These are phyloP conservation scores for Vinca minor DNA, from an alignment of 257 asterid species.

Conservation along the genomic window DNA sequence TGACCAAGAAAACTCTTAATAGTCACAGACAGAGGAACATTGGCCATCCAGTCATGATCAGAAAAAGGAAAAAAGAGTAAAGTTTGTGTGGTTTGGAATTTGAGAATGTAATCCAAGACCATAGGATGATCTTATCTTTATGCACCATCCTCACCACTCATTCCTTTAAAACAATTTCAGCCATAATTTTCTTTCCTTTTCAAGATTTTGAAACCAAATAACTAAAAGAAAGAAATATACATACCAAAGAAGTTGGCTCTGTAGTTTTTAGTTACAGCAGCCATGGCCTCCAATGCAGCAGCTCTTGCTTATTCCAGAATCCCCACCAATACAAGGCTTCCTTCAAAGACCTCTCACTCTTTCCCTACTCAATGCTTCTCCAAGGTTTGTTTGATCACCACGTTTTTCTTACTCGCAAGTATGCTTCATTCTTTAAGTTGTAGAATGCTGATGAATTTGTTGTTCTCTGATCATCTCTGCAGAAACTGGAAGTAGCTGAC, in stretches of 20 bases:
- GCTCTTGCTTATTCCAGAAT: constrained; percentile 86
- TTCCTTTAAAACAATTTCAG: constrained; percentile 27
- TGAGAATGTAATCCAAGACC: constrained; percentile 23
- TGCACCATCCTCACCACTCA: constrained; percentile 49
- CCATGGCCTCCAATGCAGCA: constrained; percentile 90
- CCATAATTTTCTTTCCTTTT: constrained; percentile 31
- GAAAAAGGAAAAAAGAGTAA: constrained; percentile 9
- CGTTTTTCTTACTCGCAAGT: not conserved
- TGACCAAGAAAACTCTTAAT: not conserved
- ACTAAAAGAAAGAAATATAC: not conserved
- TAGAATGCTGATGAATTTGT: constrained; percentile 9
- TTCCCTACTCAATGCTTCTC: constrained; percentile 60
- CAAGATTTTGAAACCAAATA: constrained; percentile 7
- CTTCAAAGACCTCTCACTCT: constrained; percentile 40
- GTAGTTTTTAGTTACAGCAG: constrained; percentile 25
- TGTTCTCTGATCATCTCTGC: constrained; percentile 9
- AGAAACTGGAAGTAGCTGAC: constrained; percentile 61
- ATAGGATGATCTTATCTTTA: constrained; percentile 65
- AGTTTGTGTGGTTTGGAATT: constrained; percentile 43
- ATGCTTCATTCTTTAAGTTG: not conserved
- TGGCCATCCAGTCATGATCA: not conserved
- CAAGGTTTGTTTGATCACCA: constrained; percentile 31
- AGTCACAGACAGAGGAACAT: not conserved
- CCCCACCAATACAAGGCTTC: constrained; percentile 53
- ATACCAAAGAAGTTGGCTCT: constrained; percentile 5